Conservation (phyloP, 2,329 filamentous ascomycete species). For the Pestalotiopsis sp. region DNA sequence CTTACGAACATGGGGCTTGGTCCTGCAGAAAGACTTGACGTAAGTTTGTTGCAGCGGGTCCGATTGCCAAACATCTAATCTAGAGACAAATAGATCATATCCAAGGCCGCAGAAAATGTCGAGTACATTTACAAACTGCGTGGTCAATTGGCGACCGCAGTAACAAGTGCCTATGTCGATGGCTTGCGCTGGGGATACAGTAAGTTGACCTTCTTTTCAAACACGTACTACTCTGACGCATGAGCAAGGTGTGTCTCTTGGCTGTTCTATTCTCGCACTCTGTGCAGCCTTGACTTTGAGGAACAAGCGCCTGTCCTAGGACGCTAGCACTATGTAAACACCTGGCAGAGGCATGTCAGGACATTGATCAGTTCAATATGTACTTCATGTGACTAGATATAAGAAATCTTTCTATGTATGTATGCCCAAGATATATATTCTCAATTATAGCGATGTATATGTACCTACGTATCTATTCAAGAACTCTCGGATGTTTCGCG, state of each 20-base stretch:
- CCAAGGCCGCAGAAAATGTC: slow-evolving; percentile 9
- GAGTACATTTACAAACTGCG: slow-evolving; percentile 6
- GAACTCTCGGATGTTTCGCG: not conserved
- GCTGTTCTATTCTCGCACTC: slow-evolving; percentile 2
- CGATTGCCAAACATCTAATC: not conserved
- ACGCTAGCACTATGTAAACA: not conserved
- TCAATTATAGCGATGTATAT: not conserved
- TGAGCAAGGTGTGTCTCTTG: slow-evolving; percentile 4
- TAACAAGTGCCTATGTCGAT: slow-evolving; percentile 9
- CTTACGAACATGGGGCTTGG: slow-evolving; percentile 7
- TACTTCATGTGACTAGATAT: not conserved
- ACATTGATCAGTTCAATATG: not conserved
- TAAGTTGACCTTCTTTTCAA: not conserved
- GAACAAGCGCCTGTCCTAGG: not conserved
- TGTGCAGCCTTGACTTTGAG: slow-evolving; percentile 1
- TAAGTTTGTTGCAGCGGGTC: not conserved
- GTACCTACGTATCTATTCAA: not conserved
- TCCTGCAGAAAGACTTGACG: not conserved
- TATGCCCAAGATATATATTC: not conserved
- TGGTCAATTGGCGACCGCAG: not conserved
- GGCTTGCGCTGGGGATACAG: slow-evolving; percentile 10
- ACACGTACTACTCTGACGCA: not conserved
- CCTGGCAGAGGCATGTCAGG: not conserved
- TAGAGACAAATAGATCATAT: not conserved
- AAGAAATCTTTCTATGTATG: not conserved